Conservation (phyloP, 208 protist species). For the Willaertia magna region DNA sequence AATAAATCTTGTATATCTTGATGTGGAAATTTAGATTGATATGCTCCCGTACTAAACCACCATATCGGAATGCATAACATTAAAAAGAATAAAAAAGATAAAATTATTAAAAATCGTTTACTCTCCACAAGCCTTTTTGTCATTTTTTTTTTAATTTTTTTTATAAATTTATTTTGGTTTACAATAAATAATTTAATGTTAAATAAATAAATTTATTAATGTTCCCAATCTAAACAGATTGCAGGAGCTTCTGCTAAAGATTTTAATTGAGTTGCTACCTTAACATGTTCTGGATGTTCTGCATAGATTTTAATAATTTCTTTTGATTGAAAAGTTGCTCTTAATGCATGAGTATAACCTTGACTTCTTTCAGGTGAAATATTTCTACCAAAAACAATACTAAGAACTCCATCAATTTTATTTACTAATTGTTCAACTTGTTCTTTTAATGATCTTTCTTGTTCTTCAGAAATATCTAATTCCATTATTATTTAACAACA, state of each 20-base stretch:
- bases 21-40: not conserved
- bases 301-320: not conserved
- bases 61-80: not conserved
- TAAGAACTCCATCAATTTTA: not conserved
- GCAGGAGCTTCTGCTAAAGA: not conserved
- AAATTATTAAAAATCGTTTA: not conserved
- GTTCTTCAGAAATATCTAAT: not conserved
- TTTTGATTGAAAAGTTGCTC: not conserved
- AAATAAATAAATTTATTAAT: no score
- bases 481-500: no score
- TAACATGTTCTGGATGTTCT: not conserved
- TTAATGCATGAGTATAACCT: not conserved
- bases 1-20: not conserved
- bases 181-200: no score
- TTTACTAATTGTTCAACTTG: not conserved
- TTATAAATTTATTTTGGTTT: no score
- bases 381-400: not conserved
- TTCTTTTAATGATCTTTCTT: not conserved
- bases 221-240: not conserved
- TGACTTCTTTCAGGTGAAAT: not conserved
- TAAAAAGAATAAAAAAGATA: not conserved
- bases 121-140: not conserved
- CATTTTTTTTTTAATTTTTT: no score
- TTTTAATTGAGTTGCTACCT: not conserved
- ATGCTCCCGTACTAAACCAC: not conserved